Conservation (phyloP, 495 filamentous ascomycete species). For the Neurospora sp. region DNA sequence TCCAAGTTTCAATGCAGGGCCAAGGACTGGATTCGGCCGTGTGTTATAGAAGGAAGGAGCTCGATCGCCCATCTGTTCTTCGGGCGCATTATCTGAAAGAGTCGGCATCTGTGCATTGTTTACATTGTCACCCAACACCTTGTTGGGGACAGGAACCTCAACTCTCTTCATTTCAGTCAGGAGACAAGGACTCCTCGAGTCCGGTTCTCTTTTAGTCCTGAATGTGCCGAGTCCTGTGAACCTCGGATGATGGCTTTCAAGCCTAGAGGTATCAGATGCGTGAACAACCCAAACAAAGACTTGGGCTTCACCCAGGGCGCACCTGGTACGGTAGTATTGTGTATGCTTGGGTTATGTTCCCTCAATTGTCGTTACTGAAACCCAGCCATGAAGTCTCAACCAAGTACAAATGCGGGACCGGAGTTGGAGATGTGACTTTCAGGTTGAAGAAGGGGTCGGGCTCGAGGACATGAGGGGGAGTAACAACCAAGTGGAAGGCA, state of each 20-base stretch:
- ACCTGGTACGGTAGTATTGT: neutral
- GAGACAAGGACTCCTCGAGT: neutral
- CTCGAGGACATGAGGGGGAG: neutral
- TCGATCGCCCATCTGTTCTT: neutral
- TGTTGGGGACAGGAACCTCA: neutral
- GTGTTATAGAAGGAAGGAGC: neutral
- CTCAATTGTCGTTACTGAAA: neutral
- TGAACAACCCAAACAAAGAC: too few species aligned
- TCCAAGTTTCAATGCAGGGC: conserved; percentile 24
- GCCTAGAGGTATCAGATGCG: too few species aligned
- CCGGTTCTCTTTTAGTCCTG: neutral
- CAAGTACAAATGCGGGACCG: neutral
- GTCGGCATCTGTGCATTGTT: neutral
- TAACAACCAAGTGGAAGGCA: neutral
- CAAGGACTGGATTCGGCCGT: conserved; percentile 6
- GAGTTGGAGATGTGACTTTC: neutral
- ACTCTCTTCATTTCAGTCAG: neutral
- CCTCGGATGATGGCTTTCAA: neutral
- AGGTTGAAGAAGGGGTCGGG: neutral
- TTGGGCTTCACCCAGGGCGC: neutral
- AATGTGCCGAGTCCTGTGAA: neutral
- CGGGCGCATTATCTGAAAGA: neutral
- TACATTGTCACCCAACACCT: neutral
- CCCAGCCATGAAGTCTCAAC: neutral
- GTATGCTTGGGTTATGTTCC: neutral